Evolutionary conservation across 768 basidiomycete species (phyloP).

Genomic region (Lactifluus volemus): DNA sequence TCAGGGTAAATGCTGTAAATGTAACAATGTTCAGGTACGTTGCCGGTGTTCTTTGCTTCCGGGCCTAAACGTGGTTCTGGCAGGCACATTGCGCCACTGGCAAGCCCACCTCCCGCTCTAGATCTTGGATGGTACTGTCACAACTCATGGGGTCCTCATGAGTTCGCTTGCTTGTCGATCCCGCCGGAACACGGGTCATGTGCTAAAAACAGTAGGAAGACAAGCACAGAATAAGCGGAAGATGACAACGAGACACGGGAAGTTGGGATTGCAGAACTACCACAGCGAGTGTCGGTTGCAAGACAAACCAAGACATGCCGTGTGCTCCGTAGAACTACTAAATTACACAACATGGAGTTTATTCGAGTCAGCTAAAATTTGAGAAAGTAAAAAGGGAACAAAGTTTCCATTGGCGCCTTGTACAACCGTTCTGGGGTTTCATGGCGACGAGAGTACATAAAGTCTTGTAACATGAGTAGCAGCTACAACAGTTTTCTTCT

Average conservation of each 20-base stretch:
- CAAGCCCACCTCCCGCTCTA: neutral
- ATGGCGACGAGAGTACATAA: neutral
- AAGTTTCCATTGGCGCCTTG: neutral
- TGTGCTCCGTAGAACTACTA: no score
- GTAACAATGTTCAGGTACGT: no score
- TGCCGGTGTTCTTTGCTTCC: no score
- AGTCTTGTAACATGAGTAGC: neutral
- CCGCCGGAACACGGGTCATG: neutral
- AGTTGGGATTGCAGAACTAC: neutral
- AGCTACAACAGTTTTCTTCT: neutral
- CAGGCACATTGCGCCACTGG: neutral
- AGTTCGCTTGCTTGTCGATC: neutral
- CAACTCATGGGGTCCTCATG: neutral
- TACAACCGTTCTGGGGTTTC: neutral
- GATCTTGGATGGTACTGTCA: neutral
- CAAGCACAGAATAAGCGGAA: neutral
- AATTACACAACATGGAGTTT: no score
- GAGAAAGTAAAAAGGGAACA: neutral
- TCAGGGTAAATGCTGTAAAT: no score
- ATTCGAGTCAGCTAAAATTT: neutral
- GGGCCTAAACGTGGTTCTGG: no score
- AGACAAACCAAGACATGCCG: neutral
- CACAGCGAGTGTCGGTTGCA: no score
- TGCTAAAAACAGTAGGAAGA: neutral
- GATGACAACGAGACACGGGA: neutral